phyloP scores from a whole-genome alignment of 78 protist species.

The Dictyostelium firmibasis region DNA sequence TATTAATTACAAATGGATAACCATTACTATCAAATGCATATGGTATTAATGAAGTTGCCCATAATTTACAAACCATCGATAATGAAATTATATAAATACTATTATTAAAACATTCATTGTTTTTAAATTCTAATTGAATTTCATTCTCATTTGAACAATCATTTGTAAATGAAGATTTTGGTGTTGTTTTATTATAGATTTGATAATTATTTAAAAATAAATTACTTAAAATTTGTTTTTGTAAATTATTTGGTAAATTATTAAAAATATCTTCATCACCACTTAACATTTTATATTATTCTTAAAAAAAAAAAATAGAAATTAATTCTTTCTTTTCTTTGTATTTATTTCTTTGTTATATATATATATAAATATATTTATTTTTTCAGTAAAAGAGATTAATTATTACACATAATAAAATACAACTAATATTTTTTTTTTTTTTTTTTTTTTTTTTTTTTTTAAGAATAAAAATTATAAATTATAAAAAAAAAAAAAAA shows the following conservation, averaged over 20 bases:
- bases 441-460: too few species aligned
- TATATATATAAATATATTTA: too few species aligned
- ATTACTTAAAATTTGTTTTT: background rate
- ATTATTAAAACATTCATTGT: background rate
- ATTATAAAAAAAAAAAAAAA: too few species aligned
- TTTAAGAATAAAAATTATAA: too few species aligned
- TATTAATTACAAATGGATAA: background rate
- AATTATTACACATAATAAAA: too few species aligned
- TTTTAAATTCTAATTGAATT: background rate
- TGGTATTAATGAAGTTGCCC: background rate
- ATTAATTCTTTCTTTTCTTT: too few species aligned
- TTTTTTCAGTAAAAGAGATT: too few species aligned
- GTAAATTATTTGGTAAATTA: background rate
- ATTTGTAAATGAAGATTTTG: background rate
- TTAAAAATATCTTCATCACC: background rate
- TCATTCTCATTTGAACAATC: background rate
- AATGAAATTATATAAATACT: background rate
- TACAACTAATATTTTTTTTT: too few species aligned
- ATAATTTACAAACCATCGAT: background rate
- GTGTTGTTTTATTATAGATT: background rate
- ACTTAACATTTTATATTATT: background rate
- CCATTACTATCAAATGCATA: background rate
- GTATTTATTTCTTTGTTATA: too few species aligned
- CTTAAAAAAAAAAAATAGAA: too few species aligned
- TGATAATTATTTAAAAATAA: background rate